These are phyloP conservation scores for Chaetomium cochliodes DNA, from an alignment of 495 filamentous ascomycete species.

Conservation along the genomic window DNA sequence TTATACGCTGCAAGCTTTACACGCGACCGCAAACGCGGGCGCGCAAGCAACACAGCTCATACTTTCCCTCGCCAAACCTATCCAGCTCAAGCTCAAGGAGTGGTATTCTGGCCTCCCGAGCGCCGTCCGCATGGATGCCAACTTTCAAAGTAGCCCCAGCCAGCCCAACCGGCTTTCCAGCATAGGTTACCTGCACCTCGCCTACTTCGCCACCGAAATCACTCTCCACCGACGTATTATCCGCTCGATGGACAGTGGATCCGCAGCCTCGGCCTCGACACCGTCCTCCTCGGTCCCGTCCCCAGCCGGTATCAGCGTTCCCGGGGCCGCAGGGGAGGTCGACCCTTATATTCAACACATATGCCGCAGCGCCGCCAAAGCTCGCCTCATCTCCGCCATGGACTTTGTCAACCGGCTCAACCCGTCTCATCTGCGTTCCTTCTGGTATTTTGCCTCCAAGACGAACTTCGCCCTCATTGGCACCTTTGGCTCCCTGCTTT, in stretches of 20 bases:
- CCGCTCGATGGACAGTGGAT: constrained; percentile 59
- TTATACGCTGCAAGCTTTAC: constrained; percentile 67
- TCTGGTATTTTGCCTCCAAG: constrained; percentile 81
- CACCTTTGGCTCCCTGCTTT: constrained; percentile 77
- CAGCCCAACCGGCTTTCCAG: constrained; percentile 52
- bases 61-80: constrained; percentile 72
- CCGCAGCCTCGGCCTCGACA: constrained; percentile 25
- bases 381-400: constrained; percentile 73
- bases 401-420: constrained; percentile 74
- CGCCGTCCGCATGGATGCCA: constrained; percentile 65
- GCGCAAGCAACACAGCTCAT: constrained; percentile 61
- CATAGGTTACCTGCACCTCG: constrained; percentile 75
- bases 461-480: constrained; percentile 80
- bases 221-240: constrained; percentile 81
- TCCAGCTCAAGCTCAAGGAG: constrained; percentile 78
- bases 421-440: constrained; percentile 66
- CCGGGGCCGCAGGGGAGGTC: constrained; percentile 29
- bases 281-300: constrained; percentile 55
- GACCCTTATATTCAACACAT: constrained; percentile 85
- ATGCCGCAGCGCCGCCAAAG: constrained; percentile 86
- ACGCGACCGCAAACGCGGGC: constrained; percentile 49
- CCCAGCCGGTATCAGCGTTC: neutral
- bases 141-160: constrained; percentile 36
- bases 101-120: constrained; percentile 71
- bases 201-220: constrained; percentile 82